Percentiles rank a stretch among this genome's conserved stretches.
Evolutionary conservation across 176 grass and related monocot genomes (phyloP).

Genomic region (Oryza longistaminata): DNA sequence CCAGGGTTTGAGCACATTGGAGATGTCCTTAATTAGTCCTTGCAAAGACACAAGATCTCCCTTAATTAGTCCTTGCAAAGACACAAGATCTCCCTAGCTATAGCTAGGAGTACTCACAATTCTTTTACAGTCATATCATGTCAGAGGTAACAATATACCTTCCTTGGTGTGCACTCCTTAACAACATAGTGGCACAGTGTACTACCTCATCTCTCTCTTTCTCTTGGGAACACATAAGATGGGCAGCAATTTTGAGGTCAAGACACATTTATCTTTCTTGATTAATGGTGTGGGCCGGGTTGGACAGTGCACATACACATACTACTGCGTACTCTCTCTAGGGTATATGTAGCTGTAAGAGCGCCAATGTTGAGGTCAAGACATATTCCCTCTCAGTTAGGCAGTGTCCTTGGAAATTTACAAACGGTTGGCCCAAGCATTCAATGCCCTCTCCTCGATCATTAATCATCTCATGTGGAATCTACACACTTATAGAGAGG

Average conservation of each 20-base stretch:
- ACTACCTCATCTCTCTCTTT: constrained; percentile 7
- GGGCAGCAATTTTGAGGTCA: constrained; percentile 63
- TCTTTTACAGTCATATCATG: constrained; percentile 18
- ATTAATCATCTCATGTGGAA: constrained; percentile 39
- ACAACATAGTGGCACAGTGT: neutral
- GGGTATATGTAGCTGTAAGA: constrained; percentile 53
- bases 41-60: neutral
- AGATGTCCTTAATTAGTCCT: neutral
- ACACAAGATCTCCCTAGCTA: neutral
- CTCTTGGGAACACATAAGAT: constrained; percentile 50
- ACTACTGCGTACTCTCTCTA: constrained; percentile 46
- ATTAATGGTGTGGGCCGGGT: constrained; percentile 25
- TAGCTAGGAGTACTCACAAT: too few relatives aligned
- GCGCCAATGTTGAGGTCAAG: constrained; percentile 58
- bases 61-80: neutral
- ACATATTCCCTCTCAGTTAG: constrained; percentile 51
- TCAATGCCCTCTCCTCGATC: constrained; percentile 38
- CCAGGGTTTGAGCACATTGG: neutral
- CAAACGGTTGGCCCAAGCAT: constrained; percentile 45
- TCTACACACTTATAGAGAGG: constrained; percentile 33
- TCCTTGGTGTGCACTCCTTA: constrained; percentile 38
- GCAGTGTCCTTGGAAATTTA: constrained; percentile 58
- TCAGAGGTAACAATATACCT: constrained; percentile 20
- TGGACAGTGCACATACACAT: constrained; percentile 1
- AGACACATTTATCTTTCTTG: constrained; percentile 55